These are phyloP conservation scores for Phytophthora aleatoria DNA, from an alignment of 352 stramenopile genomes.

Conservation along the genomic window DNA sequence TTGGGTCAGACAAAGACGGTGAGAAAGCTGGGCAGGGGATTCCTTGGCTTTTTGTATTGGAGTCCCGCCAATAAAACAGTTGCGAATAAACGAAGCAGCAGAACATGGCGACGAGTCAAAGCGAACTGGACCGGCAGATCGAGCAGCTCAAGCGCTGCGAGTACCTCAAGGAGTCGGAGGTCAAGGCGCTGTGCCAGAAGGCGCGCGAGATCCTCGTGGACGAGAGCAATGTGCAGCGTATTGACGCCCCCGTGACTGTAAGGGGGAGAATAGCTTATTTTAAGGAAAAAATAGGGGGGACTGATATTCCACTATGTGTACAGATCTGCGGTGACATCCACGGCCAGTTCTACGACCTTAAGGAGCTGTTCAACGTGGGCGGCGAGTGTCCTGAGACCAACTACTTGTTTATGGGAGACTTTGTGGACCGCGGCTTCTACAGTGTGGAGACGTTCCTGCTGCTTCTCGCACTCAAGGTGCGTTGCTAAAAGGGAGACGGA, in stretches of 20 bases:
- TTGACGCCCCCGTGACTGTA: conserved; percentile 99
- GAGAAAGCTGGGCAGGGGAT: conserved; percentile 8
- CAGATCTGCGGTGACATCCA: conserved; percentile 99
- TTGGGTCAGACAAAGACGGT: conserved; percentile 23
- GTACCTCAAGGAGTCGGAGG: conserved; percentile 98
- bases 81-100: conserved; percentile 35
- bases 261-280: conserved; percentile 20
- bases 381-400: conserved; percentile 99
- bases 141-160: conserved; percentile 96
- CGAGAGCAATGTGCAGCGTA: conserved; percentile 99
- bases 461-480: conserved; percentile 97
- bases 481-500: background rate
- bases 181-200: conserved; percentile 98
- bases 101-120: conserved; percentile 79
- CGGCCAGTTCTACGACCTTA: conserved; percentile 99
- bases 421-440: conserved; percentile 99
- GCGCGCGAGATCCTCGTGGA: conserved; percentile 99
- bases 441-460: conserved; percentile 99
- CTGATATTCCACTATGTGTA: conserved; percentile 12
- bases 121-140: conserved; percentile 87
- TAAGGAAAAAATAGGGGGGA: conserved; percentile 7
- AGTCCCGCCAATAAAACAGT: conserved; percentile 22
- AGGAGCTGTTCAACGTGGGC: conserved; percentile 98
- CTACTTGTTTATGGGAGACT: conserved; percentile 99
- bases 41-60: conserved; percentile 11